These are phyloP conservation scores for Dentiscutata heterogama DNA, from an alignment of 371 early-diverging fungal genomes.

Conservation along the genomic window DNA sequence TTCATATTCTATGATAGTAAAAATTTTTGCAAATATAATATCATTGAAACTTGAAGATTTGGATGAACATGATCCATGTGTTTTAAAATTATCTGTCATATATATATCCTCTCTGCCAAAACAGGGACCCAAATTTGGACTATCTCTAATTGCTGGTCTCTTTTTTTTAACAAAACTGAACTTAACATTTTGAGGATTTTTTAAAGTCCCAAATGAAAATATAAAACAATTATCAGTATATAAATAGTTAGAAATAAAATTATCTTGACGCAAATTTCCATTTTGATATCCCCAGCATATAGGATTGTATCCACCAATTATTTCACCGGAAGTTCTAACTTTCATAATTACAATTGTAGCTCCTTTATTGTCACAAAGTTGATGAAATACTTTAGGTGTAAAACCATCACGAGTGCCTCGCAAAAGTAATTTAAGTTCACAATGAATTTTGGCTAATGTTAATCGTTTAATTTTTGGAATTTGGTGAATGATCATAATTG, in stretches of 20 bases:
- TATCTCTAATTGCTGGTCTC: no score
- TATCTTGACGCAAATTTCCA: no score
- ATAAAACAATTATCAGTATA: not conserved
- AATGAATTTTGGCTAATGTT: not conserved
- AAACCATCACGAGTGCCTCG: conserved; percentile 36
- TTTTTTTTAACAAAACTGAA: no score
- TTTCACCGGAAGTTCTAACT: not conserved
- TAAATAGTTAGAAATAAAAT: no score
- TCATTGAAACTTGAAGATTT: no score
- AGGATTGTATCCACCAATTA: conserved; percentile 38
- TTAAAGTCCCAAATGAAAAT: not conserved
- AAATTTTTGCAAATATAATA: no score
- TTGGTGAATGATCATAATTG: not conserved
- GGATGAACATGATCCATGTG: no score
- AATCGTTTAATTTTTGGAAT: not conserved
- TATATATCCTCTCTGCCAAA: no score
- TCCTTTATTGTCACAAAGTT: not conserved
- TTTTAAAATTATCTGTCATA: no score
- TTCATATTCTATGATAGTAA: no score
- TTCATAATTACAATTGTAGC: not conserved
- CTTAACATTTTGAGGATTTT: no score
- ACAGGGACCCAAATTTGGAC: no score
- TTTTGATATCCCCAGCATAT: not conserved
- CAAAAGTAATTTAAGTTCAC: conserved; percentile 21
- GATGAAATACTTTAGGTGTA: not conserved